phyloP scores from a whole-genome alignment of 2,329 filamentous ascomycete genomes.

The Beauveria caledonica region DNA sequence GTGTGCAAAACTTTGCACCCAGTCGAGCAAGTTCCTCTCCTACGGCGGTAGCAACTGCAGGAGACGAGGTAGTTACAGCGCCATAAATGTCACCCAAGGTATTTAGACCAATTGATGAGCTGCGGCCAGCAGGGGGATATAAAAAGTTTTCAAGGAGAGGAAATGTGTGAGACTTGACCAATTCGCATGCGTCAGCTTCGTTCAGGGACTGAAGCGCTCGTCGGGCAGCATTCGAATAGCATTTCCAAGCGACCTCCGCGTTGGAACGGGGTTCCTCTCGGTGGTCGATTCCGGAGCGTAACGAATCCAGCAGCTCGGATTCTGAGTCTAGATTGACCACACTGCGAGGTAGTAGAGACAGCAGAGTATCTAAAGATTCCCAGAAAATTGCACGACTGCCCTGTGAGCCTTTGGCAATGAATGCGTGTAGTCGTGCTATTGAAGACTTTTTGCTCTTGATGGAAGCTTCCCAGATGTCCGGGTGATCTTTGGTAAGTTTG shows the following conservation, averaged over 20 bases:
- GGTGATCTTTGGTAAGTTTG: conserved; percentile 54
- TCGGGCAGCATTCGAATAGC: conserved; percentile 59
- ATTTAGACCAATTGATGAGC: conserved; percentile 23
- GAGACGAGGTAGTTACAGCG: conserved; percentile 32
- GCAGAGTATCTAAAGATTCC: conserved; percentile 55
- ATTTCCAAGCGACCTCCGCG: conserved; percentile 60
- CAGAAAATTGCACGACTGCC: conserved; percentile 66
- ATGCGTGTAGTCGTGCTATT: conserved; percentile 53
- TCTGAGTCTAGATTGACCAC: conserved; percentile 40
- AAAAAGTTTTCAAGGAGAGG: conserved; percentile 49
- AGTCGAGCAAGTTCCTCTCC: conserved; percentile 54
- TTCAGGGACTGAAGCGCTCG: conserved; percentile 41
- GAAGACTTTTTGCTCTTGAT: conserved; percentile 44
- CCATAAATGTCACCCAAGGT: conserved; percentile 41
- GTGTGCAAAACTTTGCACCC: conserved; percentile 52
- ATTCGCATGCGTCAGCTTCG: conserved; percentile 32
- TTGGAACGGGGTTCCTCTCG: conserved; percentile 69
- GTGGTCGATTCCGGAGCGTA: conserved; percentile 62
- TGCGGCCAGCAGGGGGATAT: conserved; percentile 33
- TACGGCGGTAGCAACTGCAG: conserved; percentile 40
- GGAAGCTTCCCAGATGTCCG: conserved; percentile 63
- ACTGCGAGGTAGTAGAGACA: conserved; percentile 50
- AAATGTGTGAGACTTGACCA: conserved; percentile 43
- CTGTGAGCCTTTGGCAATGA: conserved; percentile 78
- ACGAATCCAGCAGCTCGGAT: conserved; percentile 53